phyloP scores from a whole-genome alignment of 306 rosid genomes.

The apple (Malus domestica) region ASM211411v1 NC_041803.1:30670501-30671000 shows the following conservation, averaged over 20 bases:
- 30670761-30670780: slow-evolving; percentile 43
- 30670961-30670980: slow-evolving; percentile 46
- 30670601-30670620: slow-evolving; percentile 70
- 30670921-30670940: slow-evolving; percentile 48
- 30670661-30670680: slow-evolving; percentile 71
- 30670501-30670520: slow-evolving; percentile 83
- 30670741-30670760: slow-evolving; percentile 62
- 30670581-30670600: slow-evolving; percentile 73
- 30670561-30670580: slow-evolving; percentile 62
- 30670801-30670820: slow-evolving; percentile 70
- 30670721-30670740: slow-evolving; percentile 74
- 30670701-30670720: slow-evolving; percentile 65
- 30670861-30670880: slow-evolving; percentile 33
- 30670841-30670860: slow-evolving; percentile 46
- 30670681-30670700: slow-evolving; percentile 62
- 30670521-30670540: slow-evolving; percentile 73
- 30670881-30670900: slow-evolving; percentile 43
- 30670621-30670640: slow-evolving; percentile 61
- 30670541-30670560: slow-evolving; percentile 72
- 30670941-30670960: slow-evolving; percentile 65
- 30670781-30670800: slow-evolving; percentile 39
- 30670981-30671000: slow-evolving; percentile 49
- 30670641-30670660: slow-evolving; percentile 71
- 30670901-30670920: slow-evolving; percentile 66
- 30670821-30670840: slow-evolving; percentile 44